Percentiles rank a stretch among this genome's conserved stretches.
phyloP scores from a whole-genome alignment of 108 stramenopile genomes.

The Craspedostauros australis region DNA sequence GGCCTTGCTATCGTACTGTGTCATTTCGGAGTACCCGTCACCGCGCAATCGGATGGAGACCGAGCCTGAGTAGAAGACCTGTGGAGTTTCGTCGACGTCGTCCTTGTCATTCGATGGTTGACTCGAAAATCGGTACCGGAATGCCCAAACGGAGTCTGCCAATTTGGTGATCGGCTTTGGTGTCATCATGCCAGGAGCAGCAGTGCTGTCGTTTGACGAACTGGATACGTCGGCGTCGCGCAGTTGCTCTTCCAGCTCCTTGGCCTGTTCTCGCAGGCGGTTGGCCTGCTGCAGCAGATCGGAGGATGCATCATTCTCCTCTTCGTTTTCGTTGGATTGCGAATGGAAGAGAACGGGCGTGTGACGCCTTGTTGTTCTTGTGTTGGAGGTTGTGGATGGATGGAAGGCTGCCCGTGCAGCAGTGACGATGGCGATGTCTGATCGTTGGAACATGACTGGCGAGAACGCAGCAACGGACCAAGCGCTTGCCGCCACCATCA shows the following conservation, averaged over 20 bases:
- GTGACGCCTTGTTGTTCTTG: no score
- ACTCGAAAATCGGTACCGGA: conserved; percentile 52
- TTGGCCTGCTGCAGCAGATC: conserved; percentile 16
- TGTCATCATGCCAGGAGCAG: background rate
- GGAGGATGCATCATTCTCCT: no score
- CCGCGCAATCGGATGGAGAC: conserved; percentile 30
- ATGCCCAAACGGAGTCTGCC: conserved; percentile 23
- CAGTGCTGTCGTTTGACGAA: background rate
- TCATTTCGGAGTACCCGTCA: conserved; percentile 49
- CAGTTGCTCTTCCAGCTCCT: conserved; percentile 16
- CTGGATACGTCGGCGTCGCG: background rate
- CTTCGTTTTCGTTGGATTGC: background rate
- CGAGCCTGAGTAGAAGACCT: conserved; percentile 40
- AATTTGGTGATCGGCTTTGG: background rate
- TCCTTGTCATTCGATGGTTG: conserved; percentile 22
- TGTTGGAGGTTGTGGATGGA: no score
- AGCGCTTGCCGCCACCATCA: no score
- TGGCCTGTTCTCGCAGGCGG: conserved; percentile 19
- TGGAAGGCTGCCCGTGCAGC: no score
- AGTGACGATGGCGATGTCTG: no score
- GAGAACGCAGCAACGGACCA: no score
- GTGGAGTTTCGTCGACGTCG: conserved; percentile 11
- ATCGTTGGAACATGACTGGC: no score
- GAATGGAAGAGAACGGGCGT: no score
- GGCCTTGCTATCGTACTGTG: background rate